phyloP scores from a whole-genome alignment of 192 early-diverging fungal genomes.

The Chytriomyces sp. region DNA sequence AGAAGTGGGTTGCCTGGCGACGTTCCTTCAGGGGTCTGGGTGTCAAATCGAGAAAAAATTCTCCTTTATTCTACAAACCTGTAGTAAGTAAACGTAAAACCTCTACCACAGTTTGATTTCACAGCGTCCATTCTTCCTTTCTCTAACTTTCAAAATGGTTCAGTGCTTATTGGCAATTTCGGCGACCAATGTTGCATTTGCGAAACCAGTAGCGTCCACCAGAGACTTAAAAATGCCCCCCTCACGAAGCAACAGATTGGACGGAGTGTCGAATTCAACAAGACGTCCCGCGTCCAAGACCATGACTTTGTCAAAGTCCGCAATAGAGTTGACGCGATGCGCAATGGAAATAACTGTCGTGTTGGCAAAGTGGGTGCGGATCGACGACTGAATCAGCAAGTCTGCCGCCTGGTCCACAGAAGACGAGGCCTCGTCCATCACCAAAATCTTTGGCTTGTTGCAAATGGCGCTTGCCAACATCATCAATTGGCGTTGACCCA shows the following conservation, averaged over 20 bases:
- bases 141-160: no score
- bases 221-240: slow-evolving; percentile 52
- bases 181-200: slow-evolving; percentile 27
- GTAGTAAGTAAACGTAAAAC: no score
- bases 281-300: slow-evolving; percentile 75
- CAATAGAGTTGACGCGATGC: slow-evolving; percentile 81
- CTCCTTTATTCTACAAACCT: no score
- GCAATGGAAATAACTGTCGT: slow-evolving; percentile 78
- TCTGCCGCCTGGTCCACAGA: slow-evolving; percentile 72
- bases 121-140: no score
- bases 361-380: slow-evolving; percentile 45
- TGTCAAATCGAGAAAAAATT: no score
- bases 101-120: no score
- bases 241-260: slow-evolving; percentile 37
- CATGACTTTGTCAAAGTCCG: slow-evolving; percentile 79
- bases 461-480: slow-evolving; percentile 53
- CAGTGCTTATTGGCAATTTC: slow-evolving; percentile 26
- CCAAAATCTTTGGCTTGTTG: slow-evolving; percentile 43
- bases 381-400: slow-evolving; percentile 63
- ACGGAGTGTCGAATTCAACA: slow-evolving; percentile 78
- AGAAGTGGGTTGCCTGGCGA: no score
- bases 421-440: slow-evolving; percentile 55
- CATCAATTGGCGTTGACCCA: slow-evolving; percentile 56
- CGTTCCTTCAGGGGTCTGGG: no score
- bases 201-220: slow-evolving; percentile 68